phyloP scores from a whole-genome alignment of 768 basidiomycete genomes.

The Postia placenta region DNA sequence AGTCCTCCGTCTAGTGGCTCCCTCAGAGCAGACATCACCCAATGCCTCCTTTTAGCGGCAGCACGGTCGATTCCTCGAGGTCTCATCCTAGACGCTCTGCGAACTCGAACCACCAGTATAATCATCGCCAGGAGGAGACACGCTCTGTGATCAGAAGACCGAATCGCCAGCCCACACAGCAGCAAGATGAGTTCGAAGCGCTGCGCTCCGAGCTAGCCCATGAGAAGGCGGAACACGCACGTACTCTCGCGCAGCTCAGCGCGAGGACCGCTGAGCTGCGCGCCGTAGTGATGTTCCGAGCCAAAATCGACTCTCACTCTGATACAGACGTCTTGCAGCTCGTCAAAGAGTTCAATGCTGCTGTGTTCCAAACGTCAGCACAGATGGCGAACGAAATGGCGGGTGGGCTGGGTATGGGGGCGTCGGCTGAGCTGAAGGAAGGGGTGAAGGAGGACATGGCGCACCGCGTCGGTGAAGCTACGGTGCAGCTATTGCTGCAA shows the following conservation, averaged over 20 bases:
- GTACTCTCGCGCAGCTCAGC: constrained; percentile 20
- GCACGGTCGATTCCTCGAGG: too few species aligned
- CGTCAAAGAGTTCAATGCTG: constrained; percentile 40
- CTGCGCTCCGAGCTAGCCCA: constrained; percentile 8
- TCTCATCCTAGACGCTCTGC: too few species aligned
- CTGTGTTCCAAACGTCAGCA: constrained; percentile 45
- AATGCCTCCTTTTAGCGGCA: too few species aligned
- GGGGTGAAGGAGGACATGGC: not conserved
- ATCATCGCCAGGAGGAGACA: too few species aligned
- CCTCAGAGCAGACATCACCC: too few species aligned
- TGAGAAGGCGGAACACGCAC: not conserved
- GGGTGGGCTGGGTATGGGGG: constrained; percentile 1
- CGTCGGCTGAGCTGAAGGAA: too few species aligned
- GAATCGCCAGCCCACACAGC: too few species aligned
- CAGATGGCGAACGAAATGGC: constrained; percentile 40
- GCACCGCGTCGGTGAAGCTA: not conserved
- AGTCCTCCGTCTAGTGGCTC: too few species aligned
- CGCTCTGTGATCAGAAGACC: too few species aligned
- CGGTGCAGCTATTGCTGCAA: not conserved
- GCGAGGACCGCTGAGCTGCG: constrained; percentile 24
- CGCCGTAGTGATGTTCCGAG: constrained; percentile 40
- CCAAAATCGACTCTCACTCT: constrained; percentile 37
- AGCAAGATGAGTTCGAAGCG: not conserved
- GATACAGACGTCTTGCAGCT: constrained; percentile 40
- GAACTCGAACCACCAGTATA: too few species aligned